Conservation (phyloP, 257 asterid species). For the Anisodus acutangulus region DNA sequence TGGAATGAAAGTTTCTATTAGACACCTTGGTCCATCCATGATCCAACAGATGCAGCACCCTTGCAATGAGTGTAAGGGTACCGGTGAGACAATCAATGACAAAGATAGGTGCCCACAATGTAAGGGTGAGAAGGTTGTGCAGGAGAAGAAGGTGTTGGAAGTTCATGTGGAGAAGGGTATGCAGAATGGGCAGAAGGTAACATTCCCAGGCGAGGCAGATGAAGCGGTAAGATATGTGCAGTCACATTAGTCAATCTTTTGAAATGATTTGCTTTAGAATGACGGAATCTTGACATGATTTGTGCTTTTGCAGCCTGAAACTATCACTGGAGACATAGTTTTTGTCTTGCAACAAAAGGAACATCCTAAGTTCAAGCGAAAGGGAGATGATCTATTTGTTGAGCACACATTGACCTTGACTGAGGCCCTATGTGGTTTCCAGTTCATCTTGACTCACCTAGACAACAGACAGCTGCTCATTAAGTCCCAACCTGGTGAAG, state of each 20-base stretch:
- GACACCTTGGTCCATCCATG: conserved; percentile 96
- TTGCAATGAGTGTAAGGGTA: conserved; percentile 90
- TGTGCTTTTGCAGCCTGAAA: conserved; percentile 73
- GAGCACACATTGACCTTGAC: conserved; percentile 78
- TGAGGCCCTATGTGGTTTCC: conserved; percentile 98
- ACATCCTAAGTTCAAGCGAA: conserved; percentile 85
- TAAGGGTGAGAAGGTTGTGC: conserved; percentile 86
- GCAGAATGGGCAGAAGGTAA: conserved; percentile 88
- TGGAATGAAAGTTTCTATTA: conserved; percentile 85
- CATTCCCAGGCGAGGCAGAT: conserved; percentile 96
- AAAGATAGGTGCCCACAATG: conserved; percentile 83
- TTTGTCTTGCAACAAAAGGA: conserved; percentile 90
- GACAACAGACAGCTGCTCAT: conserved; percentile 87
- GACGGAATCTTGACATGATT: conserved; percentile 15
- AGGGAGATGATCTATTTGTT: conserved; percentile 85
- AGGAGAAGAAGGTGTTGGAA: conserved; percentile 91
- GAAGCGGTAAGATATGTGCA: conserved; percentile 63
- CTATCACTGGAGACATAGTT: conserved; percentile 86
- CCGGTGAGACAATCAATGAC: conserved; percentile 84
- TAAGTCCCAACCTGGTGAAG: conserved; percentile 90
- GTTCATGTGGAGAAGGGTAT: conserved; percentile 94
- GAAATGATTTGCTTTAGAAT: not conserved
- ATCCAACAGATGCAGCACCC: conserved; percentile 96
- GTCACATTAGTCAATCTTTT: not conserved
- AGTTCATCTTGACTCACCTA: conserved; percentile 75